Percentiles rank a stretch among this genome's conserved stretches.
phyloP scores from a whole-genome alignment of 1,139 yeast species.

The Lodderomyces oxycetoniae region DNA sequence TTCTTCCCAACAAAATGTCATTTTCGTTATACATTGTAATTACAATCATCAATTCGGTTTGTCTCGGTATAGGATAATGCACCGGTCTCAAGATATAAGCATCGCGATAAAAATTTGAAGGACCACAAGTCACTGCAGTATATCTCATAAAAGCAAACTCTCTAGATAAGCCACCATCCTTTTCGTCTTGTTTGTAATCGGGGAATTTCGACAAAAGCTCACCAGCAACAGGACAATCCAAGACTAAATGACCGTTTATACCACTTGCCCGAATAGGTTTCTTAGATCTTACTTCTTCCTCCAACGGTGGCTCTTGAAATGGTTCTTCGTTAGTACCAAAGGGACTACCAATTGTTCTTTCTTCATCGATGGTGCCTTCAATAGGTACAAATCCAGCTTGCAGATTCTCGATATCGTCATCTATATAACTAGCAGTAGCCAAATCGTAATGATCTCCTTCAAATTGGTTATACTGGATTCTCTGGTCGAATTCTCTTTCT shows the following conservation, averaged over 20 bases:
- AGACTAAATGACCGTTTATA: slow-evolving; percentile 45
- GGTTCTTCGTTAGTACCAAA: slow-evolving; percentile 28
- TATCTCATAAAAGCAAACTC: slow-evolving; percentile 49
- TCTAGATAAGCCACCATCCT: slow-evolving; percentile 42
- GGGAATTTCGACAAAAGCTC: slow-evolving; percentile 43
- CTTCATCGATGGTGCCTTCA: slow-evolving; percentile 5
- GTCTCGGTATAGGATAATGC: slow-evolving; percentile 43
- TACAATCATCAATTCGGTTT: slow-evolving; percentile 45
- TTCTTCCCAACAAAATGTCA: slow-evolving; percentile 42
- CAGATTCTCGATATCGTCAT: slow-evolving; percentile 9
- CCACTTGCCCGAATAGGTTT: slow-evolving; percentile 41
- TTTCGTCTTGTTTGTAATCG: slow-evolving; percentile 29
- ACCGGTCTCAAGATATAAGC: slow-evolving; percentile 45
- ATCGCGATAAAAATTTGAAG: slow-evolving; percentile 42
- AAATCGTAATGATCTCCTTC: slow-evolving; percentile 45
- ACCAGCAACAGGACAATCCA: slow-evolving; percentile 49
- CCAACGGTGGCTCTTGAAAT: slow-evolving; percentile 27
- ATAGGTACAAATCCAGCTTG: slow-evolving; percentile 9
- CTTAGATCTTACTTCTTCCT: slow-evolving; percentile 32
- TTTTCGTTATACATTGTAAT: slow-evolving; percentile 49
- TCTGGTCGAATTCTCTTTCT: slow-evolving; percentile 38
- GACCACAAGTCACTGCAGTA: slow-evolving; percentile 49
- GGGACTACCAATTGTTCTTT: slow-evolving; percentile 16
- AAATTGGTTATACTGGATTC: slow-evolving; percentile 37
- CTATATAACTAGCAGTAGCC: slow-evolving; percentile 23